A percentile compares a stretch with the other conserved stretches of the same genome.
phyloP scores from a whole-genome alignment of 305 asterid genomes.

The Petunia hybrid region DNA sequence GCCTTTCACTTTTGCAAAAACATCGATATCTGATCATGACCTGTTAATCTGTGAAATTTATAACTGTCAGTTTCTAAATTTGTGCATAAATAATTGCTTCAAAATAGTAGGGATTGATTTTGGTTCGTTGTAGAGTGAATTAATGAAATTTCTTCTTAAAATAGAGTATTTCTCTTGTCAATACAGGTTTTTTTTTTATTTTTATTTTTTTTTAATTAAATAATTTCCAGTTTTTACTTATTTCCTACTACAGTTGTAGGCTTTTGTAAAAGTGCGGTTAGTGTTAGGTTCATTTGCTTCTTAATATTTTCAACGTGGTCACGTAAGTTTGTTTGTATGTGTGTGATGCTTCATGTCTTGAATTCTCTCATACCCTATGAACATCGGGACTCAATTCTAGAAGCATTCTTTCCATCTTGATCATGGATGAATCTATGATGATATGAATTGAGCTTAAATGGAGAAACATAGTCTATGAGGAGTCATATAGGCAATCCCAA shows the following conservation, averaged over 20 bases:
- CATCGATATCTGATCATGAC: neutral
- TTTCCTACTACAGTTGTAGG: neutral
- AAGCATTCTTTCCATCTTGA: conserved; percentile 14
- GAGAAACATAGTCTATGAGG: too few relatives aligned
- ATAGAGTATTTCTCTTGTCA: conserved; percentile 2
- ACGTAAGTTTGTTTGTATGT: neutral
- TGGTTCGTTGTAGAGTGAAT: conserved; percentile 9
- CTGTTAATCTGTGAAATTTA: conserved; percentile 20
- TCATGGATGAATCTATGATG: neutral
- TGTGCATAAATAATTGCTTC: conserved; percentile 30
- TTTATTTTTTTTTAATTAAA: neutral
- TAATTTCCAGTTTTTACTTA: neutral
- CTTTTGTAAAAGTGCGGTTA: neutral
- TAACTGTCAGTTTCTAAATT: conserved; percentile 23
- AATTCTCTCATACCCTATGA: conserved; percentile 9
- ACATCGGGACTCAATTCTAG: neutral
- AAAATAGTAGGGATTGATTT: neutral
- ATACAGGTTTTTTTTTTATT: neutral
- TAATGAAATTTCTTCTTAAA: conserved; percentile 1
- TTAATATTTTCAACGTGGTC: neutral
- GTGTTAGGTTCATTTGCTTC: conserved; percentile 18
- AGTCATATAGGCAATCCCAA: too few relatives aligned
- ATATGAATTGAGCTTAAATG: too few relatives aligned
- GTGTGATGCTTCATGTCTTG: neutral
- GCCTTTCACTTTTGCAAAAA: conserved; percentile 25